A percentile compares a stretch with the other conserved stretches of the same genome.
phyloP scores from a whole-genome alignment of 2,329 filamentous ascomycete species.

The Cladosporium sp. region DNA sequence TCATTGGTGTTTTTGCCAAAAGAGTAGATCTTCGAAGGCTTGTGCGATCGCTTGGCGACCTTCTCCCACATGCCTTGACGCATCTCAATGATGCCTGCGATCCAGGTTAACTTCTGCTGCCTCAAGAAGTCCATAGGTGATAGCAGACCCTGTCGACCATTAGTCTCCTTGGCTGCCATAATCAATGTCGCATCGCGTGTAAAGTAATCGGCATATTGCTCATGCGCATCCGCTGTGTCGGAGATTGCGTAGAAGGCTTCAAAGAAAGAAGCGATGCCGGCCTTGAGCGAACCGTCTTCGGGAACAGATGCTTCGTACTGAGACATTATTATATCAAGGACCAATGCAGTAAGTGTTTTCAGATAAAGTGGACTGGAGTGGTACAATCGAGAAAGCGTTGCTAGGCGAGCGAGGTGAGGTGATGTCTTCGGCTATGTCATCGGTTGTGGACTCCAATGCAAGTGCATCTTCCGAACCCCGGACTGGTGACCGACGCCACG shows the following conservation, averaged over 20 bases:
- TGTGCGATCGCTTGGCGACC: slow-evolving; percentile 49
- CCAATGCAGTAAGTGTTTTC: neutral
- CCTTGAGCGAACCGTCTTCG: slow-evolving; percentile 36
- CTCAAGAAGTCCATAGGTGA: neutral
- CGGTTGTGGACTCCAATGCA: neutral
- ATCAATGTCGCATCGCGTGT: slow-evolving; percentile 52
- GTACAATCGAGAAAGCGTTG: neutral
- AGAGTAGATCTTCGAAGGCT: slow-evolving; percentile 51
- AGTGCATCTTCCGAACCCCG: neutral
- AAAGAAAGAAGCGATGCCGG: slow-evolving; percentile 46
- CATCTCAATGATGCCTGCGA: slow-evolving; percentile 51
- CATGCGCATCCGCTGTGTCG: slow-evolving; percentile 50
- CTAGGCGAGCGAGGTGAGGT: neutral
- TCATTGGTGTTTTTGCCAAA: slow-evolving; percentile 50
- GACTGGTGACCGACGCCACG: neutral
- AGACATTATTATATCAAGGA: neutral
- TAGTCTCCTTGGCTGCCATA: slow-evolving; percentile 52
- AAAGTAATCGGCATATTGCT: slow-evolving; percentile 51
- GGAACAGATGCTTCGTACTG: slow-evolving; percentile 36
- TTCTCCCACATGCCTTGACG: slow-evolving; percentile 57
- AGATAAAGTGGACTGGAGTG: neutral
- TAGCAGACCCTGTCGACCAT: slow-evolving; percentile 47
- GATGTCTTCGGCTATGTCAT: neutral
- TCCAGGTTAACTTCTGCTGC: neutral
- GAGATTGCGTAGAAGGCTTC: slow-evolving; percentile 49